Evolutionary conservation across 176 grass and related monocot species (phyloP), one percentile per base, ranked within the genome.

Genomic region (Oryza officinalis): DNA sequence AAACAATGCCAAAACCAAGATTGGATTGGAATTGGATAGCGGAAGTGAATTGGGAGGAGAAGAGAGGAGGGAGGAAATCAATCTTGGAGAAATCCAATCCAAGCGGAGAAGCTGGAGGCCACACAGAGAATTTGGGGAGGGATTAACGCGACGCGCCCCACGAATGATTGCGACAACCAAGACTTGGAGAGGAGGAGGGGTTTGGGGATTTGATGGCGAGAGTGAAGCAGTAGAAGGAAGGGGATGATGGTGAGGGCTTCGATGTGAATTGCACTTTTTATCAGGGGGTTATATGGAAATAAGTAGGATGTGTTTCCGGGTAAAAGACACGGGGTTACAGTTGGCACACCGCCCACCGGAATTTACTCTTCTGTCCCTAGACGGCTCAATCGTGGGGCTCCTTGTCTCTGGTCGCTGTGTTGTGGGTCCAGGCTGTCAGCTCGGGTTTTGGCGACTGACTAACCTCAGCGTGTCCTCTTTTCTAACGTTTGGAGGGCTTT

Each of bases 141-240:
- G 69, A 86, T 54, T 37, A 37, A 37, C 35, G 30, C 35, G 27
- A 77, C 67, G 83, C 66, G 83, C 63, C 46, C 74, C 65, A 12
- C 74, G 82, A 52, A 80, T 22, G 87, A 85, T 85, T 63, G 87
- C 82, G 71, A 89, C 87, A 23, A 38, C 37, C 7, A 38, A 38
- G 6, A 38, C 37, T 38, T 38, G 37, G 37, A 38, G 37, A 12
- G 28, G 26, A 38, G 17, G 63, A 50, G 52, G 71, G 76, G 23
- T 74, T 75, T 25, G 84, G 59, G 60, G 75, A 74, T 68, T 66
- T 37, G 72, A 38, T 28, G 40, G 27, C 22, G 72, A 31, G 71
- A 68, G 77, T 27, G 14, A 65, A 47, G 45, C 45, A 14, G 3
- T 47, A 9, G 27, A 20, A 57, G 0, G 28, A 54, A 31, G 46